phyloP scores from a whole-genome alignment of 176 grass and related monocot genomes.

The Musa schizocarpa region DNA sequence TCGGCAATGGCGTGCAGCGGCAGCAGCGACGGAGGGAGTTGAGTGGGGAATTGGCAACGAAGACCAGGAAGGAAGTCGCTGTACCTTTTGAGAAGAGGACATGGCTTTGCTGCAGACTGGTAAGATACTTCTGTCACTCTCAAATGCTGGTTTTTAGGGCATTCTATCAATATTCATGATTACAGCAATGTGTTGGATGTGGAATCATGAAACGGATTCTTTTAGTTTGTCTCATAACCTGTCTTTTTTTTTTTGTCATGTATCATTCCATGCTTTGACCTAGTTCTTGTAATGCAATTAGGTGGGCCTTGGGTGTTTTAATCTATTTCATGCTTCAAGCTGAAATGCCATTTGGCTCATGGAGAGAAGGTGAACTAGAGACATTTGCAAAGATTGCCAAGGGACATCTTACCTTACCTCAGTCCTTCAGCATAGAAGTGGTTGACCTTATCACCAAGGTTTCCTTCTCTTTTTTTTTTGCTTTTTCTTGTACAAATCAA shows the following conservation, averaged over 20 bases:
- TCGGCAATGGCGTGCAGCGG: not conserved
- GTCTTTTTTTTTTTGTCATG: too few relatives aligned
- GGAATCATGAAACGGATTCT: too few relatives aligned
- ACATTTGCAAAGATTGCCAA: conserved; percentile 82
- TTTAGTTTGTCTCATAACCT: too few relatives aligned
- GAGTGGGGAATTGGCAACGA: not conserved
- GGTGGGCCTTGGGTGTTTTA: conserved; percentile 89
- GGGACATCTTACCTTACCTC: conserved; percentile 60
- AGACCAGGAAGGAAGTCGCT: too few relatives aligned
- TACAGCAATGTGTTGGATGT: too few relatives aligned
- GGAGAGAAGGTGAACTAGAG: conserved; percentile 77
- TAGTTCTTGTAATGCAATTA: conserved; percentile 18
- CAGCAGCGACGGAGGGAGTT: not conserved
- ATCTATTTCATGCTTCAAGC: conserved; percentile 93
- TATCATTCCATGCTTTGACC: not conserved
- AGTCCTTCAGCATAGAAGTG: conserved; percentile 53
- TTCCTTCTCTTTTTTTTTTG: not conserved
- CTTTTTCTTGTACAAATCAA: not conserved
- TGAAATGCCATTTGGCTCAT: conserved; percentile 91
- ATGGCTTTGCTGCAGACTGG: conserved; percentile 30
- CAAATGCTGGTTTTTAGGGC: too few relatives aligned
- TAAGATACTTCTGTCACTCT: too few relatives aligned
- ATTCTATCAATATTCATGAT: too few relatives aligned
- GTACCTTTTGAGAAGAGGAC: conserved; percentile 52
- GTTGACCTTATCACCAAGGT: conserved; percentile 89